These are phyloP conservation scores for Kokia cookei DNA, from an alignment of 441 rosid genomes.

Conservation along the genomic window DNA sequence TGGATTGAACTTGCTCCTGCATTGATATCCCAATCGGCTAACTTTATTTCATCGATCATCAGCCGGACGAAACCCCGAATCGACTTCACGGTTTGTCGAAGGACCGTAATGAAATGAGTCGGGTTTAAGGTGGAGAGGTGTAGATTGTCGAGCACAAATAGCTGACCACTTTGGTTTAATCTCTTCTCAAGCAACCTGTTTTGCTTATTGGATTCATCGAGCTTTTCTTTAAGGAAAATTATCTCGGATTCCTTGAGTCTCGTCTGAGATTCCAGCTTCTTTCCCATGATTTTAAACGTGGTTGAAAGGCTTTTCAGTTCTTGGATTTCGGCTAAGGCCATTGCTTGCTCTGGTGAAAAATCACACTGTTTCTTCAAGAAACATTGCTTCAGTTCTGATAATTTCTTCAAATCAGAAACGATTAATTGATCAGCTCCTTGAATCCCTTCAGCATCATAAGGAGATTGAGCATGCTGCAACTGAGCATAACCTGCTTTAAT, in stretches of 20 bases:
- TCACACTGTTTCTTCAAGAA: slow-evolving; percentile 65
- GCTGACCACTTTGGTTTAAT: slow-evolving; percentile 46
- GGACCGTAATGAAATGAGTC: slow-evolving; percentile 42
- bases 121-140: slow-evolving; percentile 38
- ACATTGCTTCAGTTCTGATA: slow-evolving; percentile 75
- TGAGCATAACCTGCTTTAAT: slow-evolving; percentile 75
- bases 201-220: slow-evolving; percentile 39
- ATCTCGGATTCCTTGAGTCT: slow-evolving; percentile 75
- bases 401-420: slow-evolving; percentile 48
- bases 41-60: slow-evolving; percentile 59
- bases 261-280: slow-evolving; percentile 59
- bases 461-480: slow-evolving; percentile 76
- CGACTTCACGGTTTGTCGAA: slow-evolving; percentile 50
- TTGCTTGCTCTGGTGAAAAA: slow-evolving; percentile 38
- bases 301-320: slow-evolving; percentile 59
- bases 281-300: slow-evolving; percentile 60
- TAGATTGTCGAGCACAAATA: slow-evolving; percentile 43
- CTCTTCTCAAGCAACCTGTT: slow-evolving; percentile 52
- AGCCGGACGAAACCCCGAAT: slow-evolving; percentile 58
- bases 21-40: slow-evolving; percentile 59
- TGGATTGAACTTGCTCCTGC: slow-evolving; percentile 56
- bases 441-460: slow-evolving; percentile 69
- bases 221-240: slow-evolving; percentile 50
- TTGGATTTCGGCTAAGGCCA: slow-evolving; percentile 58
- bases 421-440: slow-evolving; percentile 57